Percentiles rank a stretch among this genome's conserved stretches.
phyloP scores from a whole-genome alignment of 2,329 filamentous ascomycete species.

The Nothomitra cinnamomea region DNA sequence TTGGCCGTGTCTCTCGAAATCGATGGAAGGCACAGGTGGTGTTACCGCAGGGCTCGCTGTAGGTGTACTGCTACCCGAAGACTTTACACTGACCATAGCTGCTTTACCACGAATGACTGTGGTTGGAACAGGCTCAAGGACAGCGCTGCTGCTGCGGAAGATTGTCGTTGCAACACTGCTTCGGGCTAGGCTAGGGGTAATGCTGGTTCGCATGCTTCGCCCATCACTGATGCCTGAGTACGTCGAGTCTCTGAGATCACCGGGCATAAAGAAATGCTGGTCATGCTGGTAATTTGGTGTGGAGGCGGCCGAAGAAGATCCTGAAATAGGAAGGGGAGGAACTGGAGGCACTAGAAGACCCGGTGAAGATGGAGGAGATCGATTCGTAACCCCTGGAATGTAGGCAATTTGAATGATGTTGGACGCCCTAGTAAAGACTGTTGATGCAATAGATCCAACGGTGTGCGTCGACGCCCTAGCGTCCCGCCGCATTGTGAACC shows the following conservation, averaged over 20 bases:
- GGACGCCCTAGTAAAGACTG: conserved; percentile 84
- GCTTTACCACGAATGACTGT: conserved; percentile 79
- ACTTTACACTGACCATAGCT: conserved; percentile 83
- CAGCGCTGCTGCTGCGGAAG: conserved; percentile 81
- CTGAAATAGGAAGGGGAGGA: conserved; percentile 62
- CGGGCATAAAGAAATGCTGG: conserved; percentile 85
- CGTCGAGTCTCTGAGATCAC: conserved; percentile 77
- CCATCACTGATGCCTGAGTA: conserved; percentile 57
- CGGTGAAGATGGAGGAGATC: conserved; percentile 69
- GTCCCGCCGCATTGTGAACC: conserved; percentile 36
- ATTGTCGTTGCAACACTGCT: conserved; percentile 78
- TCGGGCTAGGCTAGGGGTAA: conserved; percentile 28
- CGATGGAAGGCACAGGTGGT: conserved; percentile 58
- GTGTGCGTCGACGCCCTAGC: conserved; percentile 65
- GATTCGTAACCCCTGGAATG: conserved; percentile 91
- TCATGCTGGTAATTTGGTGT: conserved; percentile 47
- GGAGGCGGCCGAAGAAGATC: conserved; percentile 37
- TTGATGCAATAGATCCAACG: conserved; percentile 85
- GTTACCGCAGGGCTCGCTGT: conserved; percentile 32
- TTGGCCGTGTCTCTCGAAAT: conserved; percentile 40
- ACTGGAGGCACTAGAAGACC: conserved; percentile 76
- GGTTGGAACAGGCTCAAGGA: conserved; percentile 62
- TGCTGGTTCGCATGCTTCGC: conserved; percentile 30
- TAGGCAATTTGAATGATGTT: conserved; percentile 99
- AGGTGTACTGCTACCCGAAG: conserved; percentile 37